Conservation (phyloP, 164 flowering plant genomes). For the Chimonanthus praecox region DNA sequence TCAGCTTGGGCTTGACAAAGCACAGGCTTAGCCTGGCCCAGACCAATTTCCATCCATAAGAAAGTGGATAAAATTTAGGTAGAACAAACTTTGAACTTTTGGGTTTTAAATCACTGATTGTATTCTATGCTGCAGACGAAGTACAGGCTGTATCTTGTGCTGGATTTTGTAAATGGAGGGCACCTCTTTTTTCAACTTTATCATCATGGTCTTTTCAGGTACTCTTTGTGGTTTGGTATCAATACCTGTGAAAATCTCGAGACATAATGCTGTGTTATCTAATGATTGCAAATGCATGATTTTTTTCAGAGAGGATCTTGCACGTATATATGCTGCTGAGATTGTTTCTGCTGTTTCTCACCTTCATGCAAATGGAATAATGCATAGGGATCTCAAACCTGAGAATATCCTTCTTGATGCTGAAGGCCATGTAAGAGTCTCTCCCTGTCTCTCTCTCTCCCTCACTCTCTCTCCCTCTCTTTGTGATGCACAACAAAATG, state of each 20-base stretch:
- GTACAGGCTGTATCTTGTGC: conserved; percentile 70
- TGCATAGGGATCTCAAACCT: conserved; percentile 57
- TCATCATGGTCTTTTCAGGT: conserved; percentile 85
- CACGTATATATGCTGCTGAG: conserved; percentile 73
- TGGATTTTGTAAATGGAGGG: conserved; percentile 82
- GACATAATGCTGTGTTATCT: neutral
- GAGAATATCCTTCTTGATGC: conserved; percentile 48
- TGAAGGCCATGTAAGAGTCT: conserved; percentile 18
- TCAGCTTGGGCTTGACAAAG: too few species aligned
- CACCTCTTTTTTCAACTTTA: conserved; percentile 85
- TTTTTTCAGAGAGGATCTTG: conserved; percentile 69
- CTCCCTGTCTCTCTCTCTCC: neutral
- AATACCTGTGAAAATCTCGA: conserved; percentile 1
- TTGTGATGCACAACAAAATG: too few species aligned
- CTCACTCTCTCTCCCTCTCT: neutral
- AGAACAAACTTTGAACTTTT: too few species aligned
- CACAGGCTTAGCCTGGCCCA: too few species aligned
- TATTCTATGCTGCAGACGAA: conserved; percentile 49
- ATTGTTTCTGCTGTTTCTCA: conserved; percentile 83
- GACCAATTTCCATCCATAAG: too few species aligned
- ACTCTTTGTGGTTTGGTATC: neutral
- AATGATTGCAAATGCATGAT: neutral
- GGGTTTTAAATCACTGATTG: too few species aligned
- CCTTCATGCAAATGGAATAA: conserved; percentile 73
- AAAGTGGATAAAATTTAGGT: too few species aligned